These are phyloP conservation scores for Setaria italica DNA, from an alignment of 202 grass and related monocot species.

Conservation along the genomic window DNA sequence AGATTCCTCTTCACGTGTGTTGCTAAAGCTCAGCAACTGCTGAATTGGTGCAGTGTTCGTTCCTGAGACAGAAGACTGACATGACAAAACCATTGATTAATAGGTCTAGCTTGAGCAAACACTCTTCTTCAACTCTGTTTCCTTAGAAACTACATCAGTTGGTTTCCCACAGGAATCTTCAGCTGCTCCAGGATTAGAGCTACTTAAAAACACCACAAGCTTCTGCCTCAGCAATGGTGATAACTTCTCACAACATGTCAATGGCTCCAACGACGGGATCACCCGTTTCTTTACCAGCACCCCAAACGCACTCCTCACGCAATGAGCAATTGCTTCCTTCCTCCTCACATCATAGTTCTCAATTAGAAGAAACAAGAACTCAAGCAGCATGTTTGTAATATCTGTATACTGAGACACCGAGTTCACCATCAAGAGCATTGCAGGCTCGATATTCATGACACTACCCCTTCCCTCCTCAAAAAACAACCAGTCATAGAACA, in stretches of 20 bases:
- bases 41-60: background rate
- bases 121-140: conserved; percentile 42
- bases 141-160: conserved; percentile 29
- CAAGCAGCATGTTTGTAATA: conserved; percentile 79
- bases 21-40: background rate
- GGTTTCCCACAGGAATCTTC: conserved; percentile 36
- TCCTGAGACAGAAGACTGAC: background rate
- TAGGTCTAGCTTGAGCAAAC: conserved; percentile 46
- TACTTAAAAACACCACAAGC: conserved; percentile 59
- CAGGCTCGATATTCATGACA: conserved; percentile 94
- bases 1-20: background rate
- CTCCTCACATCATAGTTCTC: conserved; percentile 83
- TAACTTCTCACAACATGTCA: conserved; percentile 68
- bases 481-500: conserved; percentile 94
- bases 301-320: conserved; percentile 55
- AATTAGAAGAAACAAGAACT: conserved; percentile 91
- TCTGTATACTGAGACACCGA: conserved; percentile 82
- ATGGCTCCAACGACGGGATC: conserved; percentile 62
- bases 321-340: conserved; percentile 59
- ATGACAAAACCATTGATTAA: background rate
- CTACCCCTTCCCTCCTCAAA: conserved; percentile 64
- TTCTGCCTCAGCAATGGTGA: conserved; percentile 75
- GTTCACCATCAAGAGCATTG: conserved; percentile 92
- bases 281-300: conserved; percentile 72
- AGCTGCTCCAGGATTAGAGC: conserved; percentile 34